Evolutionary conservation across 2,329 filamentous ascomycete genomes (phyloP), one percentile per base, ranked within the genome.

Genomic region (Zelopaecilomyces penicillatus): DNA sequence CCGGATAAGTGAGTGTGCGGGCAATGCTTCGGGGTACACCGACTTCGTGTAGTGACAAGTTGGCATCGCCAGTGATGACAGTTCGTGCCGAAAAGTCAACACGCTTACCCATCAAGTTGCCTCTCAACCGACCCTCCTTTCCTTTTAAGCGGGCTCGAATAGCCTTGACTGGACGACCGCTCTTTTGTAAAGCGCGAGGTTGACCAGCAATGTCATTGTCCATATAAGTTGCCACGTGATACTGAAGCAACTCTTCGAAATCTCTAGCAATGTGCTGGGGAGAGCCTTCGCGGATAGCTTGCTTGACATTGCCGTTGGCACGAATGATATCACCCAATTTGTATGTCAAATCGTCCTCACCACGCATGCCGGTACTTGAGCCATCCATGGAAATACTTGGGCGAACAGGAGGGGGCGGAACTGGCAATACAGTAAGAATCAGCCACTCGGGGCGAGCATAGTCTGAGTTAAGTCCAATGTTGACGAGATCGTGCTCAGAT

Each of bases 11-110:
- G 49, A 99, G 67, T 1, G 87, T 95, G 56, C 85, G 80, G 4
- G 94, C 94, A 57, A 95, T 98, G 60, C 86, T 95, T 57, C 86
- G 81, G 31, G 93, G 93, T 37, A 98, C 93, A 67, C 94, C 93
- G 50, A 99, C 94, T 71, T 99, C 89, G 59, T 98, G 91, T 29
- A 98, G 76, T 29, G 89, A 95, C 54, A 98, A 71, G 62, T 97
- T 98, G 48, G 93, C 93, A 62, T 98, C 93, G 70, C 93, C 93
- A 42, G 94, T 98, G 65, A 99, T 98, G 71, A 99, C 93, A 30
- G 94, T 99, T 83, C 93, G 93, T 33, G 94, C 94, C 1, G 94
- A 98, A 61, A 98, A 98, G 64, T 99, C 93, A 49, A 98, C 93
- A 80, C 90, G 89, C 70, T 98, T 99, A 52, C 93, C 93, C 94